phyloP scores from a whole-genome alignment of 257 asterid species.

The Scutellaria minor region DNA sequence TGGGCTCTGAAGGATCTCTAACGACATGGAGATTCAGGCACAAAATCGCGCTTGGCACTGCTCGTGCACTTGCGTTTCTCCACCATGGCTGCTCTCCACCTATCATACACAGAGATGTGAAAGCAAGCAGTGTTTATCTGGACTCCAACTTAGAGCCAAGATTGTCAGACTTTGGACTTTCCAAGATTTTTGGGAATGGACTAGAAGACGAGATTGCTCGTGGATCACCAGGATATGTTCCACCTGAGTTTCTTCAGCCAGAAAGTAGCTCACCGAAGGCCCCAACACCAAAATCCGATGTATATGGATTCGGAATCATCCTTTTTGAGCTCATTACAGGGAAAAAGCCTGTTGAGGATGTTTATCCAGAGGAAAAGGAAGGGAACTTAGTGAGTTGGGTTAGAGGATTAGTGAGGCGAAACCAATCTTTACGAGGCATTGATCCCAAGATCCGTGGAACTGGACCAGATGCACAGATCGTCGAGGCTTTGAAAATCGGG shows the following conservation, averaged over 20 bases:
- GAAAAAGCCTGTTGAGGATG: slow-evolving; percentile 66
- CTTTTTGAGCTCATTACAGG: slow-evolving; percentile 82
- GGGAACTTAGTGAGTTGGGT: slow-evolving; percentile 68
- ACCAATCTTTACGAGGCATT: slow-evolving; percentile 51
- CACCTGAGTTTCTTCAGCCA: slow-evolving; percentile 73
- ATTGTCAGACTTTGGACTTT: slow-evolving; percentile 76
- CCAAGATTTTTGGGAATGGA: slow-evolving; percentile 68
- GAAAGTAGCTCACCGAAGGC: slow-evolving; percentile 53
- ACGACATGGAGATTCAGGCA: slow-evolving; percentile 78
- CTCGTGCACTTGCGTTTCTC: slow-evolving; percentile 87
- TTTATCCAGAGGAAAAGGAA: slow-evolving; percentile 59
- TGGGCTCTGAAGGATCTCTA: slow-evolving; percentile 61
- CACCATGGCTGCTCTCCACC: slow-evolving; percentile 93
- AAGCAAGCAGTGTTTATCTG: slow-evolving; percentile 82
- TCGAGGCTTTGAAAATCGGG: slow-evolving; percentile 84
- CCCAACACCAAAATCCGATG: slow-evolving; percentile 76
- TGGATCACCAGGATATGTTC: slow-evolving; percentile 68
- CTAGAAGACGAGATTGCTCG: slow-evolving; percentile 63
- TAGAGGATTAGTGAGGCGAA: slow-evolving; percentile 67
- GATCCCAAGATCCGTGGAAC: slow-evolving; percentile 78
- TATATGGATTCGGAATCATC: slow-evolving; percentile 79
- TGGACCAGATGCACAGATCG: slow-evolving; percentile 60
- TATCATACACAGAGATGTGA: slow-evolving; percentile 77
- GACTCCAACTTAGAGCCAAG: slow-evolving; percentile 77
- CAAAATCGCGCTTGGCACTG: slow-evolving; percentile 75